These are phyloP conservation scores for Chaetomiaceae sp. DNA, from an alignment of 2,329 filamentous ascomycete genomes.

Conservation along the genomic window DNA sequence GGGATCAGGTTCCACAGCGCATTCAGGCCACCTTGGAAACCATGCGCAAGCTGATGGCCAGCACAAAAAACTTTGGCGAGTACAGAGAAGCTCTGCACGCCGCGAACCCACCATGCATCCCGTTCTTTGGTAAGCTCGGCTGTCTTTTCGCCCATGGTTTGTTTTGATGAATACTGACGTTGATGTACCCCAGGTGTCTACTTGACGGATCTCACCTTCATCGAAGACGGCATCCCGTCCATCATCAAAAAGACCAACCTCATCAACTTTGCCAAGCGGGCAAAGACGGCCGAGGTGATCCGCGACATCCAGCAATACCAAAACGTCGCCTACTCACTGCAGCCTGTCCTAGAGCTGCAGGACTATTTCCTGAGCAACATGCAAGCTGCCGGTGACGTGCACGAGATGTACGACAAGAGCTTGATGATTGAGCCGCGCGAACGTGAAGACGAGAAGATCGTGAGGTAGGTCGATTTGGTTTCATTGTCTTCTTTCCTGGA, in stretches of 20 bases:
- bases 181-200: slow-evolving; percentile 68
- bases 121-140: slow-evolving; percentile 76
- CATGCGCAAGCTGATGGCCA: slow-evolving; percentile 93
- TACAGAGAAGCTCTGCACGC: slow-evolving; percentile 90
- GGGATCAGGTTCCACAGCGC: slow-evolving; percentile 86
- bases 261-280: slow-evolving; percentile 97
- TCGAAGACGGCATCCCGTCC: slow-evolving; percentile 95
- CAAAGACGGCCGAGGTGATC: slow-evolving; percentile 97
- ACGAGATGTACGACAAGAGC: slow-evolving; percentile 99
- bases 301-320: slow-evolving; percentile 98
- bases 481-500: no score
- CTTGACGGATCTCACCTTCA: slow-evolving; percentile 94
- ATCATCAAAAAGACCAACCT: slow-evolving; percentile 93
- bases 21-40: slow-evolving; percentile 76
- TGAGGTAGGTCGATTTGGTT: slow-evolving; percentile 66
- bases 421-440: slow-evolving; percentile 89
- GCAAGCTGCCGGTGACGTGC: slow-evolving; percentile 90
- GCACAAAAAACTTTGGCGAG: slow-evolving; percentile 96
- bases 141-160: not conserved
- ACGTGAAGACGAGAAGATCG: slow-evolving; percentile 98
- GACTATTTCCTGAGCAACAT: slow-evolving; percentile 97
- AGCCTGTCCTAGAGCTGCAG: slow-evolving; percentile 85
- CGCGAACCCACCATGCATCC: slow-evolving; percentile 94
- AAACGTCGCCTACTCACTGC: slow-evolving; percentile 90
- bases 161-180: slow-evolving; percentile 5